Base-by-base conservation (phyloP, 306 rosid species). In the Myrica gale region DNA sequence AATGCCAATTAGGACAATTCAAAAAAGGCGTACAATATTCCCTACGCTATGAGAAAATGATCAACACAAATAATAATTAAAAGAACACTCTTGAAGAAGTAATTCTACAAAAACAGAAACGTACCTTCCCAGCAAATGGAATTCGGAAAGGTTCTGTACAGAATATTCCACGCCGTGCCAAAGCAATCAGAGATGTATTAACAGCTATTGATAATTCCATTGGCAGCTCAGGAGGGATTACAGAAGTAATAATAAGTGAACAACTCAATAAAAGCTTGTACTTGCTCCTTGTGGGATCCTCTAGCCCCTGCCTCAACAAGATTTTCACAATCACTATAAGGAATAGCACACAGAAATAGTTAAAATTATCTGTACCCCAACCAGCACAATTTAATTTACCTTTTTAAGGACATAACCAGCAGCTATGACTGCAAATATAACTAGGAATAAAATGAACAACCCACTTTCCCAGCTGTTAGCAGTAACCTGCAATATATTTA, bases 391-490 rank as follows among this genome's bases (percentile, higher is more conserved):
- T 75, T 63, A 68, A 65, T 84, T 32, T 89, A 96, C 98, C 99
- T 92, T 96, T 16, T 83, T 78, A 53, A 96, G 93, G 46, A 96
- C 99, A 82, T 96, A 92, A 81, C 99, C 99, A 52, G 99, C 99
- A 74, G 99, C 99, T 80, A 96, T 89, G 44, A 96, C 80, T 39
- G 99, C 99, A 84, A 96, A 96, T 75, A 96, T 84, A 70, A 92
- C 98, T 88, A 96, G 81, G 88, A 96, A 96, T 66, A 90, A 74
- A 78, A 96, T 96, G 86, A 96, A 96, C 74, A 96, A 79, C 78
- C 98, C 98, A 88, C 99, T 96, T 90, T 96, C 99, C 99, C 99
- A 96, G 87, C 99, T 96, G 90, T 92, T 96, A 73, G 99, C 99
- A 76, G 99, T 96, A 75, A 96, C 99, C 99, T 96, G 79, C 10